A percentile compares a stretch with the other conserved stretches of the same genome.
These are phyloP conservation scores for Alternaria sp. DNA, from an alignment of 2,329 filamentous ascomycete species.

Conservation along the genomic window DNA sequence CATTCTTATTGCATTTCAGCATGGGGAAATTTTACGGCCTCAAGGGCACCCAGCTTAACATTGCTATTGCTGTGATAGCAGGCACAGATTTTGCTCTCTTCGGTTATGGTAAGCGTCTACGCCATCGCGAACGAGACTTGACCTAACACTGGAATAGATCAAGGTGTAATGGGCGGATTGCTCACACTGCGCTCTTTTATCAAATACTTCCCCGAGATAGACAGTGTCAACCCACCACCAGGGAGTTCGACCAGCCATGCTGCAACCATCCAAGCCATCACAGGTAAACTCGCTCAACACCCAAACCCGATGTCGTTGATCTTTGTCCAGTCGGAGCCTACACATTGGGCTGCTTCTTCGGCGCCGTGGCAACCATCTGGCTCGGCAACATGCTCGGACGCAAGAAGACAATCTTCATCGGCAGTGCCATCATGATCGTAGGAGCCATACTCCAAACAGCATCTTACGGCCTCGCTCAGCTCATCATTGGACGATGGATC, in stretches of 20 bases:
- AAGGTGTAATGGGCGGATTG: constrained; percentile 68
- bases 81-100: constrained; percentile 74
- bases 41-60: constrained; percentile 69
- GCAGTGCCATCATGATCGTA: constrained; percentile 65
- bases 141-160: constrained; percentile 33
- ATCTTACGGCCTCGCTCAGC: constrained; percentile 56
- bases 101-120: constrained; percentile 63
- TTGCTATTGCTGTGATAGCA: constrained; percentile 74
- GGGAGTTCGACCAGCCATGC: constrained; percentile 46
- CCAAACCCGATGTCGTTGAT: constrained; percentile 26
- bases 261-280: constrained; percentile 56
- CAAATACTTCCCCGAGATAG: constrained; percentile 53
- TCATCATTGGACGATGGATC: constrained; percentile 61
- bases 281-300: constrained; percentile 29
- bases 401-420: constrained; percentile 66
- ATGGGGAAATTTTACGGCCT: constrained; percentile 68
- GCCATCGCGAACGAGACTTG: background rate
- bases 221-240: constrained; percentile 49
- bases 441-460: constrained; percentile 67
- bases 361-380: constrained; percentile 55
- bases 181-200: constrained; percentile 72
- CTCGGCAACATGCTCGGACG: constrained; percentile 68
- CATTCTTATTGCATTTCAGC: constrained; percentile 4
- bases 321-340: constrained; percentile 36
- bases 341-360: constrained; percentile 57